These are phyloP conservation scores for Kluyveromyces dobzhanskii DNA, from an alignment of 805 yeast genomes.

Conservation along the genomic window DNA sequence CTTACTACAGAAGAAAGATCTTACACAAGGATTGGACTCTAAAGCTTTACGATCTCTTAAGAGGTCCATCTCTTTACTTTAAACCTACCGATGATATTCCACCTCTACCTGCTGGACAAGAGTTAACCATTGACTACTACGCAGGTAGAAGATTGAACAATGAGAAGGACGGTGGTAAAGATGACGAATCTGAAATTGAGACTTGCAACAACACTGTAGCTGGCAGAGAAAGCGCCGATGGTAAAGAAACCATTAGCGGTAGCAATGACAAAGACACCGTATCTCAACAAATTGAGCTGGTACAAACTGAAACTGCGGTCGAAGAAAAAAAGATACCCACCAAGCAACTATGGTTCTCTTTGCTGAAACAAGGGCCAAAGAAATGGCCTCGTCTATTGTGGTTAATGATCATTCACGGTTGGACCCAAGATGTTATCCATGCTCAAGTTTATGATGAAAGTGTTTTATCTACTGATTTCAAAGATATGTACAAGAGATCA, in stretches of 20 bases:
- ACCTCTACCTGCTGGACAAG: conserved; percentile 54
- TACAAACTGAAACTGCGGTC: conserved; percentile 8
- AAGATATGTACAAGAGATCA: conserved; percentile 45
- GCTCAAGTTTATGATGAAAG: conserved; percentile 36
- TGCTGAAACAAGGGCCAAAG: conserved; percentile 38
- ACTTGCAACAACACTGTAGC: neutral
- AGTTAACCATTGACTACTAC: conserved; percentile 55
- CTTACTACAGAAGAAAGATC: conserved; percentile 54
- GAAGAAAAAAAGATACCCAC: conserved; percentile 27
- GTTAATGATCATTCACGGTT: conserved; percentile 49
- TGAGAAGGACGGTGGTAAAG: conserved; percentile 10
- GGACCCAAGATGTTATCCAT: conserved; percentile 52
- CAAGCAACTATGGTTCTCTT: conserved; percentile 30
- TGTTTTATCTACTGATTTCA: conserved; percentile 38
- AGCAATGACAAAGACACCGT: conserved; percentile 12
- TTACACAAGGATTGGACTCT: conserved; percentile 60
- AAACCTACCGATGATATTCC: conserved; percentile 50
- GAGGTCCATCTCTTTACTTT: conserved; percentile 52
- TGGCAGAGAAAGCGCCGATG: conserved; percentile 8
- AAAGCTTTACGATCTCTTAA: conserved; percentile 43
- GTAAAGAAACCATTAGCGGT: conserved; percentile 8
- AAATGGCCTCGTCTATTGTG: conserved; percentile 47
- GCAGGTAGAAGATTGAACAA: conserved; percentile 42
- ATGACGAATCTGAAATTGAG: conserved; percentile 8
- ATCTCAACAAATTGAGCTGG: conserved; percentile 16